Base-by-base conservation (phyloP, 768 basidiomycete genomes). In the Tephrocybe sp. region DNA sequence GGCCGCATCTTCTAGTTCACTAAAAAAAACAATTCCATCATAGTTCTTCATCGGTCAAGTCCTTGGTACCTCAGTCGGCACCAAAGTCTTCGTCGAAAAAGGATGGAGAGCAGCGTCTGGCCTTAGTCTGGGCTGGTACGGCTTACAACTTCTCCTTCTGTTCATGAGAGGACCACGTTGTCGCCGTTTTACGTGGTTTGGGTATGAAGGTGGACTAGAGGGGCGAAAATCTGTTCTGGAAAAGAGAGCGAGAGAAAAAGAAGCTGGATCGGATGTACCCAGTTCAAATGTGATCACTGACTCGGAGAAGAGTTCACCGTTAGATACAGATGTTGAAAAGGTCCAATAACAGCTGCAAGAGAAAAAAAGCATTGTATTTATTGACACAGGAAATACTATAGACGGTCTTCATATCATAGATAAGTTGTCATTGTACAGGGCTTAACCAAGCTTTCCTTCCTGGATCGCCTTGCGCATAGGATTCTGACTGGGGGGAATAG, bases 21-120 rank as follows among this genome's bases (percentile, higher is more conserved):
- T n/a, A 5, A 19, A 38, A 5, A 19, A 38, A 19, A 13, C 39
- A 22, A 52, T 40, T 27, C 10, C 3, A 3, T 25, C 12, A 12
- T n/a, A 78, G 77, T 66, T 86, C 30, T 89, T 89, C 65, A 74
- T 87, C 24, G 90, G 90, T 0, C 88, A 91, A 69, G 85, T 91
- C 8, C 82, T 86, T 65, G 91, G 91, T 13, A 90, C 89, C 0
- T 75, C 86, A 0, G 83, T 84, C 0, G 84, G 88, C 25, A 85
- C 87, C 0, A 64, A 77, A 29, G 76, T 92, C 3, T 92, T 88
- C 66, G 75, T 84, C 27, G 57, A 69, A 13, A 69, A 78, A 53
- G 91, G 90, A 11, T 91, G 88, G 87, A 73, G 80, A 25, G 74
- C 86, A 0, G 78, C 77, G 2, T 82, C 86, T 0, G 73, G 71